phyloP scores from a whole-genome alignment of 1,139 yeast species.

The Pichia sorboxylosa region DNA sequence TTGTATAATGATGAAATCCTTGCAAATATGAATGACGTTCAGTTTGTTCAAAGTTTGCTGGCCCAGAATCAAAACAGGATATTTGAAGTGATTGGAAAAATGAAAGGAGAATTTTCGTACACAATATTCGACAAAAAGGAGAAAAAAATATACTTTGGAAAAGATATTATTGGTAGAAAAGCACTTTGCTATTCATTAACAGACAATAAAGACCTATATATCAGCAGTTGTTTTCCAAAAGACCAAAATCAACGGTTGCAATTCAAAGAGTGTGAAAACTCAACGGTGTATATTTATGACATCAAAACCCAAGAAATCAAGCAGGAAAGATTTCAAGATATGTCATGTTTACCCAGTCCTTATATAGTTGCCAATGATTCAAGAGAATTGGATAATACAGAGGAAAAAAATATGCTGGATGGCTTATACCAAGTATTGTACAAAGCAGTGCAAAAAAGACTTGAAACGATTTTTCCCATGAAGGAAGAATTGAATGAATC shows the following conservation, averaged over 20 bases:
- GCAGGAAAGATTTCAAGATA: conserved; percentile 12
- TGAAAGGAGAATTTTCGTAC: conserved; percentile 80
- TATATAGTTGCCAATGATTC: conserved; percentile 8
- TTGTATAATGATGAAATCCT: conserved; percentile 50
- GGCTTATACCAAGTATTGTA: conserved; percentile 24
- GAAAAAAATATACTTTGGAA: conserved; percentile 54
- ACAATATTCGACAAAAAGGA: conserved; percentile 32
- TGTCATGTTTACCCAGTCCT: conserved; percentile 10
- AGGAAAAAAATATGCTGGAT: conserved; percentile 9
- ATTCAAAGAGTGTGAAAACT: conserved; percentile 43
- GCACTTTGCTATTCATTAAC: conserved; percentile 41
- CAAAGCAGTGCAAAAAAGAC: conserved; percentile 38
- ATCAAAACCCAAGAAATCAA: conserved; percentile 8
- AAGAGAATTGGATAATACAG: not conserved
- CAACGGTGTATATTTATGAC: conserved; percentile 35
- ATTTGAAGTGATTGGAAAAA: conserved; percentile 24
- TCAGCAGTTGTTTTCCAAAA: conserved; percentile 38
- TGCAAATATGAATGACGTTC: conserved; percentile 37
- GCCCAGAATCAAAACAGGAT: conserved; percentile 21
- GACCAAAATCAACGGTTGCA: conserved; percentile 16
- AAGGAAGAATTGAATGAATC: conserved; percentile 9
- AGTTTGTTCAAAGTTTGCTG: conserved; percentile 25
- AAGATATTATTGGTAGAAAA: conserved; percentile 75
- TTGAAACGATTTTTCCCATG: conserved; percentile 48
- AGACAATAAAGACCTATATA: conserved; percentile 27